Conservation (phyloP, 164 flowering plant species). For the Paratinospora sagittata region DNA sequence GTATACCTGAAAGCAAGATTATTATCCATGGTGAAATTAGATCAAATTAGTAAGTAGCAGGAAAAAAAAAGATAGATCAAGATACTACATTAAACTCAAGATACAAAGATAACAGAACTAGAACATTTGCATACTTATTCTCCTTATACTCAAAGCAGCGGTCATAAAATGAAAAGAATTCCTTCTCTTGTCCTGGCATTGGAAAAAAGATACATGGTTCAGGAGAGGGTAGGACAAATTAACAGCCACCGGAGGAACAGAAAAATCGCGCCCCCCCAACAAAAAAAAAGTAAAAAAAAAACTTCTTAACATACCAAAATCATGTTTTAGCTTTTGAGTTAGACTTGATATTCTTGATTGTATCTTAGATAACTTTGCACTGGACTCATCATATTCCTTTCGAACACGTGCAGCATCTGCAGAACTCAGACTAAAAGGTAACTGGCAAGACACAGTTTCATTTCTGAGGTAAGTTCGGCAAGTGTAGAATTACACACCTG, state of each 20-base stretch:
- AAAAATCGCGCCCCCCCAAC: neutral
- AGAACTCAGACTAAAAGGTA: conserved; percentile 16
- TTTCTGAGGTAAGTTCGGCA: conserved; percentile 2
- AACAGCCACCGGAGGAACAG: neutral
- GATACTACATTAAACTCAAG: neutral
- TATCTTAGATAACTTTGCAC: conserved; percentile 66
- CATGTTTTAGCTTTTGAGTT: conserved; percentile 61
- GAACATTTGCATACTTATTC: conserved; percentile 52
- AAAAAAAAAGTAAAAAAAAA: neutral
- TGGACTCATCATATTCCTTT: conserved; percentile 88
- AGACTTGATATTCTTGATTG: conserved; percentile 86
- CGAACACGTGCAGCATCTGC: conserved; percentile 79
- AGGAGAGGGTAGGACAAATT: neutral
- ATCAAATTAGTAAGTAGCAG: neutral
- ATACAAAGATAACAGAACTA: conserved; percentile 1
- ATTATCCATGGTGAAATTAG: neutral
- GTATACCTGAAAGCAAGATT: conserved; percentile 58
- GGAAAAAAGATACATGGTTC: conserved; percentile 8
- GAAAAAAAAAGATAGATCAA: neutral
- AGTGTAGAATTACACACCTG: conserved; percentile 36
- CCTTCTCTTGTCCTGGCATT: conserved; percentile 72
- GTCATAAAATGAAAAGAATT: conserved; percentile 80
- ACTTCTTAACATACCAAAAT: conserved; percentile 59
- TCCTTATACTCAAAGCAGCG: conserved; percentile 88
- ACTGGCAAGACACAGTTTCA: neutral